These are phyloP conservation scores for Chlorophyllum brunneum DNA, from an alignment of 768 basidiomycete species.

Conservation along the genomic window DNA sequence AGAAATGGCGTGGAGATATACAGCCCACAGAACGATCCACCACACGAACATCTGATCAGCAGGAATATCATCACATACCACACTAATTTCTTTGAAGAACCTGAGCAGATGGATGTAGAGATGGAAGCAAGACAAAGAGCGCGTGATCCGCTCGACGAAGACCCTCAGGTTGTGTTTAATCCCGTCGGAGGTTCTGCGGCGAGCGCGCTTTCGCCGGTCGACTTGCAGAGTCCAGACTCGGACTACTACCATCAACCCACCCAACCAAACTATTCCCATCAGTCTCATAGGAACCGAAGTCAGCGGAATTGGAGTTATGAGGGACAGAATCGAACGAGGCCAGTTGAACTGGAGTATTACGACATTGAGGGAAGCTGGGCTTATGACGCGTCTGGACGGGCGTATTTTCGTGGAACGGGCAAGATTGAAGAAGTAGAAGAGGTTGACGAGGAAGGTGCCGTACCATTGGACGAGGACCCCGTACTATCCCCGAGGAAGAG, in stretches of 20 bases:
- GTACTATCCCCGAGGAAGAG: constrained; percentile 11
- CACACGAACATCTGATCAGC: constrained; percentile 8
- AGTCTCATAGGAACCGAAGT: constrained; percentile 4
- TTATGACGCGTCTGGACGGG: constrained; percentile 20
- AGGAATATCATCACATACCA: constrained; percentile 5
- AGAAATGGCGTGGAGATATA: not conserved
- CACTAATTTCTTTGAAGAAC: constrained; percentile 1
- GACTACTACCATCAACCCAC: not conserved
- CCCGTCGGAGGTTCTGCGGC: not conserved
- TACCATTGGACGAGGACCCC: too few relatives aligned
- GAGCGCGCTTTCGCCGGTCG: constrained; percentile 5
- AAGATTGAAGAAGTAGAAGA: constrained; percentile 27
- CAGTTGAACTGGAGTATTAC: constrained; percentile 3
- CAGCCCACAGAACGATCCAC: not conserved
- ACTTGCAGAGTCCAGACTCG: not conserved
- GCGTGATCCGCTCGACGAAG: constrained; percentile 3
- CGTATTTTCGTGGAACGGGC: constrained; percentile 21
- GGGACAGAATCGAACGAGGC: not conserved
- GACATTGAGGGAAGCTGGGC: constrained; percentile 25
- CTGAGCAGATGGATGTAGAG: not conserved
- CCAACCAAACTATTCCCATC: not conserved
- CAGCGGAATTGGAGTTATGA: not conserved
- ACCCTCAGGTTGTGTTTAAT: not conserved
- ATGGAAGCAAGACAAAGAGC: not conserved
- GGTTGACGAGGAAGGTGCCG: constrained; percentile 18